Conservation (phyloP, 2,329 filamentous ascomycete species). For the Tolypocladium ophioglossoides region DNA sequence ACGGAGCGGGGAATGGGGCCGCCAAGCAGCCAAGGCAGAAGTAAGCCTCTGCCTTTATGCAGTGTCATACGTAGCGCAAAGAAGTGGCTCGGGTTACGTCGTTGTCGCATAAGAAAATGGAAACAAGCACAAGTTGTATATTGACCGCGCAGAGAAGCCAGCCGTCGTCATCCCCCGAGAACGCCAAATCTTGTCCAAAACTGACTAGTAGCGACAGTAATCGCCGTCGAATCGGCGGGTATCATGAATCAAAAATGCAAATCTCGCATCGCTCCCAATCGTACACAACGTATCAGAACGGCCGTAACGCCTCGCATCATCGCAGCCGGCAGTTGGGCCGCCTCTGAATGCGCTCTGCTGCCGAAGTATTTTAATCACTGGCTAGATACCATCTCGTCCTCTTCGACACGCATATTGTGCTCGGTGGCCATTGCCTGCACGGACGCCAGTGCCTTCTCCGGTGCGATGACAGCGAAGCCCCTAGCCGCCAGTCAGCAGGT, state of each 20-base stretch:
- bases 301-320: not conserved
- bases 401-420: slow-evolving; percentile 50
- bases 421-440: slow-evolving; percentile 51
- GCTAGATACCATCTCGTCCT: slow-evolving; percentile 59
- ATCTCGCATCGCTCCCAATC: not conserved
- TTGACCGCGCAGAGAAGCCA: not conserved
- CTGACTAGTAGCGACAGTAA: not conserved
- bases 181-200: not conserved
- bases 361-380: not conserved
- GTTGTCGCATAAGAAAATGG: not conserved
- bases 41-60: not conserved
- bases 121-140: not conserved
- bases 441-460: slow-evolving; percentile 55
- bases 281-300: not conserved
- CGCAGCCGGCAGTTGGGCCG: not conserved
- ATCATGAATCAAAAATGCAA: not conserved
- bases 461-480: slow-evolving; percentile 67
- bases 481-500: slow-evolving; percentile 32
- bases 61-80: not conserved
- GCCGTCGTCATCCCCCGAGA: not conserved
- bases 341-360: not conserved
- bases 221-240: slow-evolving; percentile 1
- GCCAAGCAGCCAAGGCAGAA: not conserved
- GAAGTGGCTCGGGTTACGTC: not conserved
- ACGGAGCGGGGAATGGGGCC: not conserved